Conservation (phyloP, 1,284 basidiomycete genomes). For the Ustilago sp. region DNA sequence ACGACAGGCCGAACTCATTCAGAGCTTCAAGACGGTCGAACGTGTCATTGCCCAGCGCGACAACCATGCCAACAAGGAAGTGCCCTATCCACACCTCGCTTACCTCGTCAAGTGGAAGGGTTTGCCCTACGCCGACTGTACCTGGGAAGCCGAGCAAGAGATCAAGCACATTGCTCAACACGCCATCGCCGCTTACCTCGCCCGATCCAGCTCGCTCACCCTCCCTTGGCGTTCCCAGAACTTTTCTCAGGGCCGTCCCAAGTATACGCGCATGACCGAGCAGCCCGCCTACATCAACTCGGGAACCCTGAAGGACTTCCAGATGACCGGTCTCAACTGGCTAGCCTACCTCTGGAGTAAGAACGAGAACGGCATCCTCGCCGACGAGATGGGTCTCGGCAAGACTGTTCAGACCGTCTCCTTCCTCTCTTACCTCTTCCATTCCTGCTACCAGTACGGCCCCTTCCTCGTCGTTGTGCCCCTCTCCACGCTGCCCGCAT, state of each 20-base stretch:
- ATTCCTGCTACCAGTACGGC: conserved; percentile 88
- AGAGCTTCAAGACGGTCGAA: conserved; percentile 91
- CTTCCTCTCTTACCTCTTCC: conserved; percentile 94
- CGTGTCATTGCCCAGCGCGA: conserved; percentile 88
- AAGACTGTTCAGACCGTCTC: conserved; percentile 98
- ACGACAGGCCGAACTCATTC: conserved; percentile 87
- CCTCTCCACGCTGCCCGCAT: conserved; percentile 97
- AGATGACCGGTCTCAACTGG: conserved; percentile 98
- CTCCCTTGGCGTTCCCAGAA: conserved; percentile 86
- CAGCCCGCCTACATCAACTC: conserved; percentile 87
- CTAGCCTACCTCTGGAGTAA: conserved; percentile 94
- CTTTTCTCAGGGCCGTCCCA: conserved; percentile 81
- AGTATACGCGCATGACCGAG: conserved; percentile 85
- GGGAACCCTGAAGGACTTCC: conserved; percentile 94
- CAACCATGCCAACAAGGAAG: conserved; percentile 74
- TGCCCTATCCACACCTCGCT: conserved; percentile 75
- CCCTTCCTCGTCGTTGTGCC: conserved; percentile 98
- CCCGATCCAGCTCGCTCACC: conserved; percentile 81
- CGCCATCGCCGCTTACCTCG: conserved; percentile 84
- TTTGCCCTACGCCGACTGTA: conserved; percentile 93
- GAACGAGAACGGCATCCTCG: conserved; percentile 95
- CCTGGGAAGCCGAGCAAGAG: conserved; percentile 87
- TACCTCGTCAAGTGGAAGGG: conserved; percentile 99
- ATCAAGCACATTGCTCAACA: conserved; percentile 75
- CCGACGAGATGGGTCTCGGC: conserved; percentile 99